Evolutionary conservation across 192 early-diverging fungal genomes (phyloP), one percentile per base, ranked within the genome.

Genomic region (Fimicolochytrium jonesii): DNA sequence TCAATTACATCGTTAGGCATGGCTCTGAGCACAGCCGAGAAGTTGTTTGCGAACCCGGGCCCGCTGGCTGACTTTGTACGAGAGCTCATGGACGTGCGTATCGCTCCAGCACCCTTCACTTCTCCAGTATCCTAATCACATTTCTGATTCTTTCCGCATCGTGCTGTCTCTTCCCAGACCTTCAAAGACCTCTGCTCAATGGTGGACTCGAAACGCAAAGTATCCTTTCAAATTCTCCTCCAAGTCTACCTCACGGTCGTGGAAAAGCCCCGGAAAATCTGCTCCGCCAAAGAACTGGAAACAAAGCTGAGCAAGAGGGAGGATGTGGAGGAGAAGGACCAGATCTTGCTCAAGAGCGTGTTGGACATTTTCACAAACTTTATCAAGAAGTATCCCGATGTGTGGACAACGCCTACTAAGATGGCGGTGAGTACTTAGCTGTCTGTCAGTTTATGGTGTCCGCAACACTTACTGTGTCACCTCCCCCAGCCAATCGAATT

Each of bases 401-500:
- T 64, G 17, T 55, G 54, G 18, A 37, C 22, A 6, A 22, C 36
- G 20, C 52, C 50, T 17, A 26, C 37, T 22, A 17, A 30, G 28
- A 26, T 64, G 41, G 22, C 39, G 5, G 59, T 61, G 37, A 51
- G 59, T 51, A n/a, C n/a, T n/a, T n/a, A n/a, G n/a, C n/a, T n/a
- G n/a, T n/a, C n/a, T n/a, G n/a, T n/a, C n/a, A n/a, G n/a, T n/a
- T n/a, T n/a, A n/a, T n/a, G n/a, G n/a, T n/a, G n/a, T n/a, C n/a
- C n/a, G n/a, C n/a, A n/a, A n/a, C n/a, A n/a, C n/a, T n/a, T n/a
- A n/a, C n/a, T n/a, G n/a, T n/a, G n/a, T n/a, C n/a, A n/a, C n/a
- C n/a, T n/a, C n/a, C n/a, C n/a, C n/a, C 2, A 64, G 61, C 54
- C 54, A 9, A 57, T 66, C 6, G 64, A 66, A 33, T 66, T 66